These are phyloP conservation scores for Chaetomium sp. DNA, from an alignment of 2,329 filamentous ascomycete species.

Conservation along the genomic window DNA sequence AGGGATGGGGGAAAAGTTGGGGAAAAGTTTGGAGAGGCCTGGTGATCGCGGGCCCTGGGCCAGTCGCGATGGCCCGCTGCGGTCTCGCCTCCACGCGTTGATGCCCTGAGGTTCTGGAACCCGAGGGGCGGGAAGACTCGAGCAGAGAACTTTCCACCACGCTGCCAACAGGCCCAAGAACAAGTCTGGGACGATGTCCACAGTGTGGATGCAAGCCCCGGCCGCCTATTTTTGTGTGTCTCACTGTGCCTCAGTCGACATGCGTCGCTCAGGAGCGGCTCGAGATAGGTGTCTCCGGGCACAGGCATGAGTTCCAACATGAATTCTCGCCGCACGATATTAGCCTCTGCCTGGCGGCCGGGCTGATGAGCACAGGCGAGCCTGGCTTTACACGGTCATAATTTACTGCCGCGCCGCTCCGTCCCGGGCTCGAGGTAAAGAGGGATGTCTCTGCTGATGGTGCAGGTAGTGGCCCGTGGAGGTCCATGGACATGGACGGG, in stretches of 20 bases:
- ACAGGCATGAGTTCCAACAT: too few relatives aligned
- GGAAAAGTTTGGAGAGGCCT: conserved; percentile 21
- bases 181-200: too few relatives aligned
- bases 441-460: neutral
- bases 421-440: conserved; percentile 1
- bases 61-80: neutral
- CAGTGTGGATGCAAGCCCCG: too few relatives aligned
- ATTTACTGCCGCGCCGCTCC: conserved; percentile 21
- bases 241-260: too few relatives aligned
- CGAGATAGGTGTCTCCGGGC: too few relatives aligned
- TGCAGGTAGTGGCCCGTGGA: neutral
- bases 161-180: too few relatives aligned
- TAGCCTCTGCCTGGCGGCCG: conserved; percentile 20
- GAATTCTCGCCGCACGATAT: conserved; percentile 9
- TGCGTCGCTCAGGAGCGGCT: too few relatives aligned
- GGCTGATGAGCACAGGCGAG: conserved; percentile 9
- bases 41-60: conserved; percentile 12
- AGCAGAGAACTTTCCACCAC: too few relatives aligned
- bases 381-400: conserved; percentile 10
- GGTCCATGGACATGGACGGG: neutral
- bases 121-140: neutral
- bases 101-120: neutral
- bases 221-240: too few relatives aligned
- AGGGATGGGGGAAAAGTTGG: conserved; percentile 17
- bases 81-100: neutral